Conservation (phyloP, 148 eudicot species). For the Amaranthus palmeri region DNA sequence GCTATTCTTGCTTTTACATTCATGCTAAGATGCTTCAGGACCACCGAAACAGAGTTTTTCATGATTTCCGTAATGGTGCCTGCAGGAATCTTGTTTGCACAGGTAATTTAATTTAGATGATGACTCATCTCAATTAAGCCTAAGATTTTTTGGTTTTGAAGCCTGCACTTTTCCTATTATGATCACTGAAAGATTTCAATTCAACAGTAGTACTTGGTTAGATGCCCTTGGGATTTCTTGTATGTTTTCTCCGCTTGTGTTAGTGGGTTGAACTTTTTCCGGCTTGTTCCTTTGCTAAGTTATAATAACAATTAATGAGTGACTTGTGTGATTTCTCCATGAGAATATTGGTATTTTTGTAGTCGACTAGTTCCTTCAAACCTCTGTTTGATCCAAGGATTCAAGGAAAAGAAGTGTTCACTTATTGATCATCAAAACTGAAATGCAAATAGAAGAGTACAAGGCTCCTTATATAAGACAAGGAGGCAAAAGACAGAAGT, state of each 20-base stretch:
- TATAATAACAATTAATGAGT: not conserved
- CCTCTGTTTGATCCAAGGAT: no score
- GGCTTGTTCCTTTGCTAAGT: not conserved
- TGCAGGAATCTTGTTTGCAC: conserved; percentile 97
- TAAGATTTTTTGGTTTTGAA: not conserved
- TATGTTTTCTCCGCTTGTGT: not conserved
- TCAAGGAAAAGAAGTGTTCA: not conserved
- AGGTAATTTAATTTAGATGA: conserved; percentile 33
- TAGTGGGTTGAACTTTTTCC: not conserved
- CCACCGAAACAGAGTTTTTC: conserved; percentile 90
- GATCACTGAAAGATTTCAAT: not conserved
- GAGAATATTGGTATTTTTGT: not conserved
- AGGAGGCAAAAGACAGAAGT: no score
- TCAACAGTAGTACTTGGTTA: not conserved
- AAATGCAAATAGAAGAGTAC: no score
- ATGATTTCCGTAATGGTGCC: conserved; percentile 92
- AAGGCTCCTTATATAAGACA: no score
- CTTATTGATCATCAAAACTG: not conserved
- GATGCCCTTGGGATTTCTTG: not conserved
- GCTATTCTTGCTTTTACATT: conserved; percentile 89
- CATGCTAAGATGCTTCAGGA: conserved; percentile 98
- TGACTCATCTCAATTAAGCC: not conserved
- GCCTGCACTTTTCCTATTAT: not conserved
- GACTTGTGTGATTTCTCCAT: not conserved
- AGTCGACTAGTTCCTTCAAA: no score